Evolutionary conservation across 495 filamentous ascomycete genomes (phyloP), one percentile per base, ranked within the genome.

Genomic region (Talaromyces proteolyticus): DNA sequence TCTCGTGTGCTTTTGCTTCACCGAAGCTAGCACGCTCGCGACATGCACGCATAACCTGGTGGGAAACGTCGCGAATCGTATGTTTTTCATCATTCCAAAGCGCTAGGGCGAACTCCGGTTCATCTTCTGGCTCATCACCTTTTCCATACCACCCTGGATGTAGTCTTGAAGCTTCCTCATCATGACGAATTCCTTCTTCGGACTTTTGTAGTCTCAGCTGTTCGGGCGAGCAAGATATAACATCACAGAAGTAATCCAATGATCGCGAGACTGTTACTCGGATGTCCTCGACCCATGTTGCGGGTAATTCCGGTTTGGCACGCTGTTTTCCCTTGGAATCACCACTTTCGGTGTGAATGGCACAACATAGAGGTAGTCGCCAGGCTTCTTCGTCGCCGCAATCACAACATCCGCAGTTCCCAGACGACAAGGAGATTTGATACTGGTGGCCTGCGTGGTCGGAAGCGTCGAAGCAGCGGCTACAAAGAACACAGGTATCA

Each of bases 31-130:
- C 69, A 8, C 79, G 73, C 51, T 85, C 79, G 53, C 82, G 86
- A 75, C 94, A 97, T 44, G 93, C 94, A 47, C 94, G 79, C 3
- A 86, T 86, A 14, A 98, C 89, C 63, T 96, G 91, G 25, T 91
- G 79, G 50, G 84, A 70, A 8, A 98, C 91, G 64, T 97, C 93
- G n/a, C 79, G 74, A 44, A 96, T 84, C 0, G 93, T 97, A 62
- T 98, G 93, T 69, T 98, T 98, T 66, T 98, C 93, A 53, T 98
- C 93, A 56, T 98, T 98, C 93, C 93, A 98, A 6, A 98, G 72
- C 17, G 96, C 66, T n/a, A 98, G 68, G 3, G 89, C 84, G 62
- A 84, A 98, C 57, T 96, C 90, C 12, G 82, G 77, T 19, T 81
- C 68, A 19, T 73, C 72, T 19, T 82, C 76, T 25, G 58, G 56